Conservation (phyloP, 192 early-diverging fungal species). For the Coemansia biformis region DNA sequence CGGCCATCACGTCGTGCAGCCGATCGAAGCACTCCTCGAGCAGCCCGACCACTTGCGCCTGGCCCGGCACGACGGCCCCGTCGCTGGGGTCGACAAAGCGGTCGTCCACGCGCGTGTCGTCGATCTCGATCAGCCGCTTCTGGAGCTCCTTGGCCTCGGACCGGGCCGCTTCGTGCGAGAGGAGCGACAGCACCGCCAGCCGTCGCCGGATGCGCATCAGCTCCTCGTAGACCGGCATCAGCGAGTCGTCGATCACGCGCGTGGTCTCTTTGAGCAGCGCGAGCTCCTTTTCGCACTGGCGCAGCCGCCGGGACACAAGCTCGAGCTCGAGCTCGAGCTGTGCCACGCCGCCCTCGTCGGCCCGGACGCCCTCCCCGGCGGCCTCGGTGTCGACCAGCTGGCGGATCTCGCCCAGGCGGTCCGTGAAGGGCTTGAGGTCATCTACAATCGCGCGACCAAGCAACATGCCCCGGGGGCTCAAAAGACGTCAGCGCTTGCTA, state of each 20-base stretch:
- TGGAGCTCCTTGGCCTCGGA: slow-evolving; percentile 55
- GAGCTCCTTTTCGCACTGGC: slow-evolving; percentile 49
- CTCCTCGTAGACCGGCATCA: slow-evolving; percentile 67
- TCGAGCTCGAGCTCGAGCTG: slow-evolving; percentile 16
- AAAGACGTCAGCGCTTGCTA: background rate
- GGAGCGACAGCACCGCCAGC: slow-evolving; percentile 46
- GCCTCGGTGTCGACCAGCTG: slow-evolving; percentile 51
- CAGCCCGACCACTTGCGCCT: slow-evolving; percentile 74
- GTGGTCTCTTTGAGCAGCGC: slow-evolving; percentile 52
- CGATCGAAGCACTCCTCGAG: slow-evolving; percentile 78
- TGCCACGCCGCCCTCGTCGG: background rate
- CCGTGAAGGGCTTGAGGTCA: slow-evolving; percentile 58
- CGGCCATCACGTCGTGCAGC: slow-evolving; percentile 72
- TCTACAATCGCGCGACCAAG: slow-evolving; percentile 21
- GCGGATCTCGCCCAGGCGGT: slow-evolving; percentile 56
- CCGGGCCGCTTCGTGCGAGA: slow-evolving; percentile 20
- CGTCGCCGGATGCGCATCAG: slow-evolving; percentile 66
- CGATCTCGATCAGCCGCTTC: slow-evolving; percentile 71
- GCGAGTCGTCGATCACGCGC: slow-evolving; percentile 60
- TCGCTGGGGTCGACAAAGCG: slow-evolving; percentile 62
- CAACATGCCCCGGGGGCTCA: no score
- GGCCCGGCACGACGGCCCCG: slow-evolving; percentile 71
- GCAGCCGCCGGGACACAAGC: slow-evolving; percentile 40
- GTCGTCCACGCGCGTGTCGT: slow-evolving; percentile 71
- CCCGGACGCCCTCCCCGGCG: background rate